phyloP scores from a whole-genome alignment of 306 rosid genomes.

The Corylus avellana region DNA sequence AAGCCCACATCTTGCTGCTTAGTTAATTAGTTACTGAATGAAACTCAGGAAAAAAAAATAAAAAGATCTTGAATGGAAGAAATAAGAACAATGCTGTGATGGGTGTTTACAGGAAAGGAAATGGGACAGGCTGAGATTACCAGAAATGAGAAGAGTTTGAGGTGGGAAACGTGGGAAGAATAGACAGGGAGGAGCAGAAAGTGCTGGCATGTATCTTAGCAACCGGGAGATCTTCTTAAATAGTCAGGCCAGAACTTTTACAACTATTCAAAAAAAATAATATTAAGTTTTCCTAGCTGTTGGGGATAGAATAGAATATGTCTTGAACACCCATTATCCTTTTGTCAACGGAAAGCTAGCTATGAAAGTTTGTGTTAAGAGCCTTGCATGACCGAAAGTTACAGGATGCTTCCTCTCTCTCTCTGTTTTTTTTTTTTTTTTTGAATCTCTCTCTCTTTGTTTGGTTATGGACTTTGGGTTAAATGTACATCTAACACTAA shows the following conservation, averaged over 20 bases:
- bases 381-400: slow-evolving; percentile 54
- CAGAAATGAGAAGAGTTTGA: slow-evolving; percentile 29
- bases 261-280: slow-evolving; percentile 48
- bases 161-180: slow-evolving; percentile 47
- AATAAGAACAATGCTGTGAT: slow-evolving; percentile 28
- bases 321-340: slow-evolving; percentile 46
- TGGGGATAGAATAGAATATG: slow-evolving; percentile 72
- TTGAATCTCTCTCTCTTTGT: background rate
- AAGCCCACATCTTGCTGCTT: slow-evolving; percentile 59
- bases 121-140: slow-evolving; percentile 24
- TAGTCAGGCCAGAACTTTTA: slow-evolving; percentile 46
- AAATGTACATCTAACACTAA: slow-evolving; percentile 29
- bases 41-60: background rate
- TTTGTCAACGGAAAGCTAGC: slow-evolving; percentile 60
- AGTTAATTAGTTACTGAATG: background rate
- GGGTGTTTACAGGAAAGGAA: slow-evolving; percentile 25
- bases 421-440: background rate
- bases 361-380: slow-evolving; percentile 31
- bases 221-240: slow-evolving; percentile 64
- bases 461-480: slow-evolving; percentile 3
- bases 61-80: slow-evolving; percentile 29
- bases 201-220: slow-evolving; percentile 70
- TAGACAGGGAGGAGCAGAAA: slow-evolving; percentile 55
- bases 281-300: slow-evolving; percentile 61
- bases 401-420: slow-evolving; percentile 63